Base-by-base conservation (phyloP, 345 rosid genomes). In the Citrus sp. region DNA sequence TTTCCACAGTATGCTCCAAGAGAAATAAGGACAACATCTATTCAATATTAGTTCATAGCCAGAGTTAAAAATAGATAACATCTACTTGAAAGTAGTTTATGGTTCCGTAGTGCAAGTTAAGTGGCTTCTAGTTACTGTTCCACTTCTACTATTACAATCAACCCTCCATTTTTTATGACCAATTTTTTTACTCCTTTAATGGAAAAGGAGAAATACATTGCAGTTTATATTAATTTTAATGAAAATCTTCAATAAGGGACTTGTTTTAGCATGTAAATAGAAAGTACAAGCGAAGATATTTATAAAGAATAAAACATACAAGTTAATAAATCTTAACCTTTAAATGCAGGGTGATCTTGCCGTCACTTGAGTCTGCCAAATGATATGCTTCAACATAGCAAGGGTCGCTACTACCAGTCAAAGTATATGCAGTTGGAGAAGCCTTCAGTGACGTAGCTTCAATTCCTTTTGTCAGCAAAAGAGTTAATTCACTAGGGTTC, bases 361-460 rank as follows among this genome's bases (percentile, higher is more conserved):
- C 99, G 84, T 96, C 98, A 82, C 94, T 88, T 2, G 98, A 88
- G 83, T 94, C 99, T 46, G 99, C 97, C 89, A 96, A 87, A 86
- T 96, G 98, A 86, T 94, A 92, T 75, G 92, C 97, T 85, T 94
- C 98, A 81, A 96, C 85, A 82, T 89, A 91, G 94, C 98, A 96
- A 35, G 99, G 99, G 88, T 94, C 99, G 81, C 98, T 94, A 78
- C 99, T 90, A 46, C 99, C 99, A 79, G 90, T 85, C 90, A 96
- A 90, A 77, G 95, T 87, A 80, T 73, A 84, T 62, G 97, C 92
- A 79, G 89, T 87, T 14, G 97, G 99, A 80, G 92, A 86, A 86
- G 90, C 87, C 88, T 91, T 96, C 65, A 92, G 86, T 67, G 88
- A 88, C 78, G 92, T 80, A 37, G 93, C 89, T 71, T 94, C 93